Evolutionary conservation across 2,329 filamentous ascomycete species (phyloP).

Genomic region (Tolypocladium paradoxum): DNA sequence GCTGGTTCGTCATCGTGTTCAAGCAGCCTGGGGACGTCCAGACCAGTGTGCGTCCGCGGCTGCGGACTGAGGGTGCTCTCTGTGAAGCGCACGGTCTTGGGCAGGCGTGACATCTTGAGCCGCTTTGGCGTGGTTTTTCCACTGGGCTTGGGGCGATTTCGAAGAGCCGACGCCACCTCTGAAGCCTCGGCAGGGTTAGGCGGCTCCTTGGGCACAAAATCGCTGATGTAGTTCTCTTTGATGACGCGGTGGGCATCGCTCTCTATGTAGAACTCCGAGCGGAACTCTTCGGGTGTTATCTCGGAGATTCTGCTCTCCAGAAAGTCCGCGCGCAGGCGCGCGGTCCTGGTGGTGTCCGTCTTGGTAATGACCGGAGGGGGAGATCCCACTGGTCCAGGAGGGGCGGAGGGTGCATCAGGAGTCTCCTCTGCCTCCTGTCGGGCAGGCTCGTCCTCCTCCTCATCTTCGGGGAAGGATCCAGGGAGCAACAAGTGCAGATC

Average conservation of each 20-base stretch:
- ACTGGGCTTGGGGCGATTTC: slow-evolving; percentile 11
- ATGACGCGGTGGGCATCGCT: slow-evolving; percentile 10
- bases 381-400: background rate
- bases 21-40: slow-evolving; percentile 12
- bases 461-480: slow-evolving; percentile 15
- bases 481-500: slow-evolving; percentile 10
- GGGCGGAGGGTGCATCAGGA: background rate
- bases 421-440: background rate
- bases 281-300: slow-evolving; percentile 10
- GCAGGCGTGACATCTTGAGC: slow-evolving; percentile 11
- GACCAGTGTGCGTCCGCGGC: slow-evolving; percentile 14
- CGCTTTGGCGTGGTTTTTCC: slow-evolving; percentile 12
- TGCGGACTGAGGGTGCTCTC: slow-evolving; percentile 15
- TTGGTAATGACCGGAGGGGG: slow-evolving; percentile 1
- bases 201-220: slow-evolving; percentile 11
- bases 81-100: slow-evolving; percentile 19
- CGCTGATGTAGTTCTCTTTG: slow-evolving; percentile 9
- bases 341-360: slow-evolving; percentile 4
- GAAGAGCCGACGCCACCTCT: slow-evolving; percentile 17
- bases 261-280: slow-evolving; percentile 9
- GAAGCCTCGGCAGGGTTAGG: slow-evolving; percentile 8
- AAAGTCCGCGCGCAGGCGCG: slow-evolving; percentile 4
- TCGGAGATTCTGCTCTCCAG: slow-evolving; percentile 4
- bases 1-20: background rate
- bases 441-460: slow-evolving; percentile 8